phyloP scores from a whole-genome alignment of 257 asterid genomes.

The Nicotiana benthamiana region DNA sequence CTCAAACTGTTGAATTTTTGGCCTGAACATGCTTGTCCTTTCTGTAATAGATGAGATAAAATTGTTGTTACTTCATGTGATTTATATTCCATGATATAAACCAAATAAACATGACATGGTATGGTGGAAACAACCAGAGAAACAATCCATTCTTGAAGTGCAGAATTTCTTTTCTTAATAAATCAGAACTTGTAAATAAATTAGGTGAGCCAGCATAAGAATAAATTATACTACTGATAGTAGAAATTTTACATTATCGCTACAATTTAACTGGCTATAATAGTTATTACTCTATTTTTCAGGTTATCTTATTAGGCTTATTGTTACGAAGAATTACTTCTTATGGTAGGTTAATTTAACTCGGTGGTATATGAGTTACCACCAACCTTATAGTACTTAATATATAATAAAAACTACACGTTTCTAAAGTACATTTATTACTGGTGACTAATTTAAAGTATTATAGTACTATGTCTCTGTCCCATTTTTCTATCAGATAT shows the following conservation, averaged over 20 bases:
- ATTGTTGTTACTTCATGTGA: background rate
- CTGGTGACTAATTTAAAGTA: background rate
- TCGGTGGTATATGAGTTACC: too few species aligned
- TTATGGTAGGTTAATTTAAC: background rate
- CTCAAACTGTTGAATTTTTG: constrained; percentile 21
- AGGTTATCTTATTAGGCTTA: background rate
- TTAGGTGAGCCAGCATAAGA: too few species aligned
- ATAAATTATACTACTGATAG: too few species aligned
- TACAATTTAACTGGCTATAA: background rate
- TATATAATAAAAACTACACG: background rate
- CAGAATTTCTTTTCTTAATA: too few species aligned
- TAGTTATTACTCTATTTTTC: background rate
- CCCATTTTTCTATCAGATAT: too few species aligned
- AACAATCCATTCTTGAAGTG: too few species aligned
- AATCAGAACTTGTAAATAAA: too few species aligned
- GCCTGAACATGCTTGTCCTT: constrained; percentile 25
- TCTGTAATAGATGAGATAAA: constrained; percentile 10
- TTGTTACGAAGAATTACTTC: background rate
- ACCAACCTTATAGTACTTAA: too few species aligned
- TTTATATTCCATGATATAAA: background rate
- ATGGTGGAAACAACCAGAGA: too few species aligned
- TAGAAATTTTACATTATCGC: too few species aligned
- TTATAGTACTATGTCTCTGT: background rate
- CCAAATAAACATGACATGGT: background rate
- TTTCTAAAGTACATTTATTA: background rate